Conservation (phyloP, 1,284 basidiomycete species). For the Xanthoconium separans region DNA sequence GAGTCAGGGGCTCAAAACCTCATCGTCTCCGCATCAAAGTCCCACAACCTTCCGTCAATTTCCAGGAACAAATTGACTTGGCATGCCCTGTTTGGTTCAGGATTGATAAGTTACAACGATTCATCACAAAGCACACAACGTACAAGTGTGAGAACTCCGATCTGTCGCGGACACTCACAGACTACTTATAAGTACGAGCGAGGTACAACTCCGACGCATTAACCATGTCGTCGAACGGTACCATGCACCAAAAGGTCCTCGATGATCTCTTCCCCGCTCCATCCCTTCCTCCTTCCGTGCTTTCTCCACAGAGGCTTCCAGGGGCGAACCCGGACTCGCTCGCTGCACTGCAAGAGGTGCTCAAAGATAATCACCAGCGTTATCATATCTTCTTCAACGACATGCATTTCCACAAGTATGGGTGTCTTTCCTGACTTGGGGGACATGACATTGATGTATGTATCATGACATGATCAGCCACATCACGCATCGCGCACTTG, state of each 20-base stretch:
- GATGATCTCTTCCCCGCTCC: conserved; percentile 27
- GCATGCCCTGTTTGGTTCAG: too few species aligned
- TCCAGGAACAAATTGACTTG: too few species aligned
- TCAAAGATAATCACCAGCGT: conserved; percentile 30
- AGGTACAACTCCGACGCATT: too few species aligned
- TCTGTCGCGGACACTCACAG: too few species aligned
- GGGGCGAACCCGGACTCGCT: conserved; percentile 23
- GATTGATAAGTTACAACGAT: too few species aligned
- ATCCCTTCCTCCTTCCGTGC: conserved; percentile 24
- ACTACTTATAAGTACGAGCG: too few species aligned
- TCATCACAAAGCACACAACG: too few species aligned
- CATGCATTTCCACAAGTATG: conserved; percentile 29
- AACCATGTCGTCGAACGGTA: conserved; percentile 14
- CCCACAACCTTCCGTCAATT: too few species aligned
- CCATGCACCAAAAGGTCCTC: background rate
- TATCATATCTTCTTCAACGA: conserved; percentile 30
- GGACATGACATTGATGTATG: background rate
- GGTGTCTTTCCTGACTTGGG: background rate
- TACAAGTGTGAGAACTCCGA: too few species aligned
- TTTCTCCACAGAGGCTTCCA: conserved; percentile 29
- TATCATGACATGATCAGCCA: conserved; percentile 36
- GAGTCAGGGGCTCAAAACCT: too few species aligned
- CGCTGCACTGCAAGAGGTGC: conserved; percentile 21
- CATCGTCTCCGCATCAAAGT: too few species aligned
- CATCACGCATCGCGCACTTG: conserved; percentile 43